Evolutionary conservation across 768 basidiomycete species (phyloP).

Genomic region (Arthromyces matolae): DNA sequence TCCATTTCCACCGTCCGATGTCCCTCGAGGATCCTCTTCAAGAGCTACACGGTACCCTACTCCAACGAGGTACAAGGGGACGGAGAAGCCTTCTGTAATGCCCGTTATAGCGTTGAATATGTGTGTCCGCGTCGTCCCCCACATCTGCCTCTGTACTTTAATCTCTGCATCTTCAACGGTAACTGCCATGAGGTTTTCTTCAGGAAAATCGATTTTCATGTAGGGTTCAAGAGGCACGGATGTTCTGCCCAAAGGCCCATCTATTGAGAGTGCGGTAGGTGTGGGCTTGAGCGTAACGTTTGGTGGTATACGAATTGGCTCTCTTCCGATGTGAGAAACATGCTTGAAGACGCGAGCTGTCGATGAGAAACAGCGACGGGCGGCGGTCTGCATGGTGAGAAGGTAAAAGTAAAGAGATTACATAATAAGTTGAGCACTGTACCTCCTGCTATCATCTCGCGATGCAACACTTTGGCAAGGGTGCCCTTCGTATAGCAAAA

Average conservation of each 20-base stretch:
- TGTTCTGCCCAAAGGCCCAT: constrained; percentile 45
- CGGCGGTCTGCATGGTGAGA: no score
- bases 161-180: constrained; percentile 62
- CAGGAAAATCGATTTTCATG: constrained; percentile 41
- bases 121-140: constrained; percentile 92
- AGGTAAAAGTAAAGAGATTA: no score
- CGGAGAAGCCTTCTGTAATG: constrained; percentile 82
- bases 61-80: constrained; percentile 86
- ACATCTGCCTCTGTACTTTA: constrained; percentile 83
- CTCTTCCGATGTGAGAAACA: constrained; percentile 65
- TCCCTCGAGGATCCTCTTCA: constrained; percentile 74
- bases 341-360: constrained; percentile 45
- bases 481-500: constrained; percentile 83
- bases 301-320: constrained; percentile 48
- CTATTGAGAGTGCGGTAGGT: constrained; percentile 37
- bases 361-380: constrained; percentile 50
- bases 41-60: constrained; percentile 90
- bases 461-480: constrained; percentile 83
- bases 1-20: constrained; percentile 52
- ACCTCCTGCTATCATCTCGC: no score
- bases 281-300: constrained; percentile 40
- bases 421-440: no score
- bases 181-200: constrained; percentile 37
- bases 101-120: constrained; percentile 88
- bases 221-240: constrained; percentile 44